These are phyloP conservation scores for Magnusiomyces suaveolens DNA, from an alignment of 1,139 yeast species.

Conservation along the genomic window DNA sequence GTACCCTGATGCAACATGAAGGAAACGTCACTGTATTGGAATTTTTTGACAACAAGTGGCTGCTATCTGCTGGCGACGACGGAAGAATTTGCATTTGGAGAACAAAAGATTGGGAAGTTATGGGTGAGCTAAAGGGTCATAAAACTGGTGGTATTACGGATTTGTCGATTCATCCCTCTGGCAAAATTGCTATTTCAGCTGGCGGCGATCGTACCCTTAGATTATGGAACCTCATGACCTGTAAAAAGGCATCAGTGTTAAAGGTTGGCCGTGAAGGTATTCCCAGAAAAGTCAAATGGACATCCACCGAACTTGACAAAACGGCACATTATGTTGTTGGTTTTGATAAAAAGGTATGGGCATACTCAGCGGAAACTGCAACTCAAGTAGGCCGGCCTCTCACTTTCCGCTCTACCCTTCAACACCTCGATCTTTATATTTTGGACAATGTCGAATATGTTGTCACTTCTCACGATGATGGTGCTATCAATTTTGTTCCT, in stretches of 20 bases:
- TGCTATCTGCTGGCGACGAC: slow-evolving; percentile 83
- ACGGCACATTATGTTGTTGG: slow-evolving; percentile 69
- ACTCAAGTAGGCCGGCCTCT: slow-evolving; percentile 41
- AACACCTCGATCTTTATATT: slow-evolving; percentile 50
- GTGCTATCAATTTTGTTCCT: slow-evolving; percentile 53
- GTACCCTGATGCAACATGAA: slow-evolving; percentile 78
- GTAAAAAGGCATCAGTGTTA: slow-evolving; percentile 82
- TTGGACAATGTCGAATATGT: slow-evolving; percentile 41
- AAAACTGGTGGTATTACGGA: slow-evolving; percentile 55
- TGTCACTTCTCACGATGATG: slow-evolving; percentile 63
- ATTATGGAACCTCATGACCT: slow-evolving; percentile 95
- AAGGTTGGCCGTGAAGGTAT: slow-evolving; percentile 47
- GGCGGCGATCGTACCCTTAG: slow-evolving; percentile 75
- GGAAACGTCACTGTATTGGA: slow-evolving; percentile 75
- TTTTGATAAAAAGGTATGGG: slow-evolving; percentile 49
- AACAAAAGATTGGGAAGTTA: slow-evolving; percentile 92
- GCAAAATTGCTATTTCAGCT: slow-evolving; percentile 81
- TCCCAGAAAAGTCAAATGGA: slow-evolving; percentile 32
- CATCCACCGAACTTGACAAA: slow-evolving; percentile 17
- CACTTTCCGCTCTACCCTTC: slow-evolving; percentile 48
- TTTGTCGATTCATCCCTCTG: slow-evolving; percentile 84
- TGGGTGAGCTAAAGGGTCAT: slow-evolving; percentile 84
- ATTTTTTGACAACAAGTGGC: slow-evolving; percentile 67
- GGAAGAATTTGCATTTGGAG: slow-evolving; percentile 90
- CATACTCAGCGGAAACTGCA: slow-evolving; percentile 60